phyloP scores from a whole-genome alignment of 352 stramenopile genomes.

The Pythium plurisporium region DNA sequence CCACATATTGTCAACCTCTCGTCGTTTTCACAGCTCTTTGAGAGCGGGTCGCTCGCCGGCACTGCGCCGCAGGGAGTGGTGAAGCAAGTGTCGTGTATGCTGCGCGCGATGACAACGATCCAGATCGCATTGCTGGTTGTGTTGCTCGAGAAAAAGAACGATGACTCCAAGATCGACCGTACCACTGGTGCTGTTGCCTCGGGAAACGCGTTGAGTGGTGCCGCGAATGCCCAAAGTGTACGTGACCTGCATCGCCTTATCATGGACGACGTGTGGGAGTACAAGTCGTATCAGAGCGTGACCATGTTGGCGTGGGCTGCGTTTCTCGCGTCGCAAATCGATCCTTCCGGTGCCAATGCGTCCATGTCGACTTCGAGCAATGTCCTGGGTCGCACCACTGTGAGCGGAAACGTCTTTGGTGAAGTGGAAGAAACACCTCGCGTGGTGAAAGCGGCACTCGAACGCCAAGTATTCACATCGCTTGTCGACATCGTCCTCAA shows the following conservation, averaged over 20 bases:
- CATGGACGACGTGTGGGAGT: constrained; percentile 63
- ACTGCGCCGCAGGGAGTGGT: constrained; percentile 60
- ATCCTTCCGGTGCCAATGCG: constrained; percentile 24
- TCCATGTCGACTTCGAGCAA: constrained; percentile 21
- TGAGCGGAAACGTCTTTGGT: constrained; percentile 40
- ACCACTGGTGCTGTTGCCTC: constrained; percentile 44
- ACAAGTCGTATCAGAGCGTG: constrained; percentile 66
- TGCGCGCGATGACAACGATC: constrained; percentile 68
- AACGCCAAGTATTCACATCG: constrained; percentile 62
- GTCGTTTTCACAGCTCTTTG: constrained; percentile 69
- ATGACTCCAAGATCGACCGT: constrained; percentile 49
- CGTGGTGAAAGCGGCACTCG: constrained; percentile 71
- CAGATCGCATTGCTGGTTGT: constrained; percentile 64
- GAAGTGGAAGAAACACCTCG: constrained; percentile 41
- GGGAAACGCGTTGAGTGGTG: constrained; percentile 34
- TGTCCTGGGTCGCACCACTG: constrained; percentile 13
- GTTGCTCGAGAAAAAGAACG: constrained; percentile 47
- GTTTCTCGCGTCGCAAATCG: constrained; percentile 38
- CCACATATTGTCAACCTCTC: constrained; percentile 81
- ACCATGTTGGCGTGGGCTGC: constrained; percentile 69
- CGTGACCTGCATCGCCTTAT: constrained; percentile 60
- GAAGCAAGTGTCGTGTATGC: constrained; percentile 71
- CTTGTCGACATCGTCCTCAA: constrained; percentile 69
- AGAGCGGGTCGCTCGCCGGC: constrained; percentile 53
- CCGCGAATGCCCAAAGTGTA: constrained; percentile 47